These are phyloP conservation scores for Bryoglossum gracile DNA, from an alignment of 495 filamentous ascomycete genomes.

Conservation along the genomic window DNA sequence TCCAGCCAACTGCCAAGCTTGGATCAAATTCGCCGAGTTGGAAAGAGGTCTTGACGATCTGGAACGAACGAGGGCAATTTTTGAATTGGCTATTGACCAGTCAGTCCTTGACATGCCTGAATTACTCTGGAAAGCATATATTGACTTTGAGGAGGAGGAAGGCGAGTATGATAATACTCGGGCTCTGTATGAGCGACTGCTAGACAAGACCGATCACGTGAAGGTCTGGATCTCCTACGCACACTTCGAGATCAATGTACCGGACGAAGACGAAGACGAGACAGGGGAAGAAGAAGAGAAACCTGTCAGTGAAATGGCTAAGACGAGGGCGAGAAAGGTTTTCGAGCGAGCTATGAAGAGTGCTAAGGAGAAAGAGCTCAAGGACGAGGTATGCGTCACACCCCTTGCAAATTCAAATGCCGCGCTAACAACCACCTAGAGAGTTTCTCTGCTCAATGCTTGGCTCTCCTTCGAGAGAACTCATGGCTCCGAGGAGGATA, in stretches of 20 bases:
- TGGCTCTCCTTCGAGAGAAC: conserved; percentile 88
- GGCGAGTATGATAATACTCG: conserved; percentile 79
- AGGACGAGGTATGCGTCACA: conserved; percentile 60
- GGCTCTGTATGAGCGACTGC: conserved; percentile 80
- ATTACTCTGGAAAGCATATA: conserved; percentile 92
- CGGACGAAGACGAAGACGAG: conserved; percentile 58
- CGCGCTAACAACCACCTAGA: conserved; percentile 38
- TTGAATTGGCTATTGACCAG: conserved; percentile 82
- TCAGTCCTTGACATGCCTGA: conserved; percentile 94
- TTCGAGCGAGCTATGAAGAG: conserved; percentile 82
- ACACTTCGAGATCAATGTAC: conserved; percentile 88
- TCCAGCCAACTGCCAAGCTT: conserved; percentile 78
- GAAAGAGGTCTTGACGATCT: conserved; percentile 85
- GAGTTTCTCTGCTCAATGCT: conserved; percentile 79
- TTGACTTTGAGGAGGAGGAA: conserved; percentile 95
- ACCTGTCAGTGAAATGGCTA: conserved; percentile 75
- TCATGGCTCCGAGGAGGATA: conserved; percentile 69
- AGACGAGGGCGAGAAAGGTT: conserved; percentile 68
- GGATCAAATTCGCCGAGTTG: conserved; percentile 91
- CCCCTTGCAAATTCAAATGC: background rate
- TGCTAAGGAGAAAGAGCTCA: conserved; percentile 88
- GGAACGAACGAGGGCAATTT: conserved; percentile 83
- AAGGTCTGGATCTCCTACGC: conserved; percentile 99
- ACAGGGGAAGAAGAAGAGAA: conserved; percentile 53
- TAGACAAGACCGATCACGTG: conserved; percentile 91